These are phyloP conservation scores for Hyaloperonospora brassicae DNA, from an alignment of 352 stramenopile genomes.

Conservation along the genomic window DNA sequence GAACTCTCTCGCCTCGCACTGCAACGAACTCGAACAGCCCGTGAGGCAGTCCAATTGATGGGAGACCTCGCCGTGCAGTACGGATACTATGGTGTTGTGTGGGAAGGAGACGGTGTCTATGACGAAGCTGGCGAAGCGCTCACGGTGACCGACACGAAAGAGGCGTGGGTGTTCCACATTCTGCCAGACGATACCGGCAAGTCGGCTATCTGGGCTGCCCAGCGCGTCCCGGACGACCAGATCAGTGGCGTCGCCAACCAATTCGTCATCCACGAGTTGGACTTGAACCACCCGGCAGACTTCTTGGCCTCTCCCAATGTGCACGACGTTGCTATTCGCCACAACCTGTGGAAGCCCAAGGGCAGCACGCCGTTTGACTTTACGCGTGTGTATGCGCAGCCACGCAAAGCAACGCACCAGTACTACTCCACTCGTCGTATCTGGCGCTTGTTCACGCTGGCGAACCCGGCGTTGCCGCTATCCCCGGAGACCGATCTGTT, in stretches of 20 bases:
- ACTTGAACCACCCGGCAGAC: constrained; percentile 60
- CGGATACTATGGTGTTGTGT: constrained; percentile 90
- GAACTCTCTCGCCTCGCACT: constrained; percentile 87
- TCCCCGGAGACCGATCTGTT: constrained; percentile 68
- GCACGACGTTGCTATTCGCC: constrained; percentile 78
- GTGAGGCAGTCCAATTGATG: constrained; percentile 86
- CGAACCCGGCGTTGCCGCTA: constrained; percentile 58
- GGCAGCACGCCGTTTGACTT: constrained; percentile 80
- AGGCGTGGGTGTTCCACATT: constrained; percentile 95
- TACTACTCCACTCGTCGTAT: constrained; percentile 86
- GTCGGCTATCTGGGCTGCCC: constrained; percentile 90
- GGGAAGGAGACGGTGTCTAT: constrained; percentile 51
- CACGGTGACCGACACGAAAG: constrained; percentile 83
- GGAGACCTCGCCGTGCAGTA: constrained; percentile 87
- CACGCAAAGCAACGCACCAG: constrained; percentile 45
- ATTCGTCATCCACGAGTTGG: constrained; percentile 90
- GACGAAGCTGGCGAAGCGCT: constrained; percentile 86
- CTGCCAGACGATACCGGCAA: constrained; percentile 88
- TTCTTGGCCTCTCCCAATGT: constrained; percentile 89
- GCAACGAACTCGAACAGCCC: constrained; percentile 72
- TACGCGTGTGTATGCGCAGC: constrained; percentile 70
- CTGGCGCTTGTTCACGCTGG: constrained; percentile 85
- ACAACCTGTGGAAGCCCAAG: constrained; percentile 65
- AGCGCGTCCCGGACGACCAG: constrained; percentile 86
- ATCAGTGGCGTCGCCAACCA: constrained; percentile 87